Evolutionary conservation across 371 early-diverging fungal species (phyloP).

Genomic region (Mucor saturninus): DNA sequence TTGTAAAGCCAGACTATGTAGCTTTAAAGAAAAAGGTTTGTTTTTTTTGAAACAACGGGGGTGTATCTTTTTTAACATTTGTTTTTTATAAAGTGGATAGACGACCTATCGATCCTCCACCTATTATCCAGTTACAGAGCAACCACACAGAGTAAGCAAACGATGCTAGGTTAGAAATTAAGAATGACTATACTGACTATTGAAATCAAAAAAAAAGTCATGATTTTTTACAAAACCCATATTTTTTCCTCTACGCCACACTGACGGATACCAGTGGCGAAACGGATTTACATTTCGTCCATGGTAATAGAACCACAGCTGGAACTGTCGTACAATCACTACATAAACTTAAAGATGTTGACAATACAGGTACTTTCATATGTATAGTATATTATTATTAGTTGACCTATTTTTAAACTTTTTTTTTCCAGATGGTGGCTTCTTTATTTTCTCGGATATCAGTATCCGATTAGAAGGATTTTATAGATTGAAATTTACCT

Average conservation of each 20-base stretch:
- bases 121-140: slow-evolving; percentile 44
- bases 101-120: slow-evolving; percentile 56
- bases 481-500: slow-evolving; percentile 87
- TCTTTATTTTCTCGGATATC: slow-evolving; percentile 93
- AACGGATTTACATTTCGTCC: slow-evolving; percentile 36
- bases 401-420: neutral
- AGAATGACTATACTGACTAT: too few relatives aligned
- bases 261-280: slow-evolving; percentile 37
- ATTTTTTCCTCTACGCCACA: slow-evolving; percentile 51
- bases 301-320: slow-evolving; percentile 52
- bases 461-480: slow-evolving; percentile 89
- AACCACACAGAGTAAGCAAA: slow-evolving; percentile 19
- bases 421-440: slow-evolving; percentile 75
- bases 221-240: slow-evolving; percentile 35
- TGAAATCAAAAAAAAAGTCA: slow-evolving; percentile 2
- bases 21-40: slow-evolving; percentile 62
- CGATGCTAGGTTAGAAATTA: too few relatives aligned
- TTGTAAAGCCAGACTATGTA: slow-evolving; percentile 58
- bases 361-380: slow-evolving; percentile 37
- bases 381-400: neutral
- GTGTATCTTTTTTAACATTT: neutral
- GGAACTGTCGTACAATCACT: slow-evolving; percentile 56
- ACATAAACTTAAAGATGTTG: slow-evolving; percentile 51
- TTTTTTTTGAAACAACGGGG: neutral
- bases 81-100: slow-evolving; percentile 42